Conservation (phyloP, 495 filamentous ascomycete species). For the Penicillium simplicissimum region DNA sequence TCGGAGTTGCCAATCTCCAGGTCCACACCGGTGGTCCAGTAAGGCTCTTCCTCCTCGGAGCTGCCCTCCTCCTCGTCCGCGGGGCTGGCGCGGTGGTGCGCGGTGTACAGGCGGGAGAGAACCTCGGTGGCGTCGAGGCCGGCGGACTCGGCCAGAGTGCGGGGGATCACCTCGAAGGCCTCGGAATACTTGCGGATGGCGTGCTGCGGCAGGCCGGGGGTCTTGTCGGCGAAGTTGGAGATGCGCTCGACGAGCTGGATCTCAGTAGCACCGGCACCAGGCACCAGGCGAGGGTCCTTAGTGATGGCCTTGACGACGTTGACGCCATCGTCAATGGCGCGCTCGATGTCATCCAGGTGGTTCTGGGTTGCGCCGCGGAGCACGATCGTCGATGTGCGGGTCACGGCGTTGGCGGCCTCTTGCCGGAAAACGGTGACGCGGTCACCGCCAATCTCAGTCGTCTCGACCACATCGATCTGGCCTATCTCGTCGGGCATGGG, state of each 20-base stretch:
- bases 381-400: slow-evolving; percentile 91
- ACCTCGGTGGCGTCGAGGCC: slow-evolving; percentile 96
- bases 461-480: slow-evolving; percentile 91
- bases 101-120: slow-evolving; percentile 85
- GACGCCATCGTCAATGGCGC: slow-evolving; percentile 97
- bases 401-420: slow-evolving; percentile 86
- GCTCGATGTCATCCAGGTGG: slow-evolving; percentile 94
- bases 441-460: slow-evolving; percentile 96
- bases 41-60: slow-evolving; percentile 59
- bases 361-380: slow-evolving; percentile 96
- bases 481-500: slow-evolving; percentile 99
- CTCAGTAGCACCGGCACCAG: slow-evolving; percentile 94
- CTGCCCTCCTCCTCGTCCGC: slow-evolving; percentile 38
- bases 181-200: slow-evolving; percentile 97
- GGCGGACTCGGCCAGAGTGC: slow-evolving; percentile 89
- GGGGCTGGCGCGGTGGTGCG: slow-evolving; percentile 65
- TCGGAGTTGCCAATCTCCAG: slow-evolving; percentile 80
- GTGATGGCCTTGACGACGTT: slow-evolving; percentile 99
- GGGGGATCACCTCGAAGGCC: slow-evolving; percentile 94
- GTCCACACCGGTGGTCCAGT: slow-evolving; percentile 90
- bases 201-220: slow-evolving; percentile 88
- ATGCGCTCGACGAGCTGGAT: slow-evolving; percentile 93
- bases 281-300: slow-evolving; percentile 84
- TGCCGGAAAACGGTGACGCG: slow-evolving; percentile 98
- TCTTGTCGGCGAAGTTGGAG: slow-evolving; percentile 83